These are phyloP conservation scores for Coix lacrymajobi DNA, from an alignment of 176 grass and related monocot species.

Conservation along the genomic window DNA sequence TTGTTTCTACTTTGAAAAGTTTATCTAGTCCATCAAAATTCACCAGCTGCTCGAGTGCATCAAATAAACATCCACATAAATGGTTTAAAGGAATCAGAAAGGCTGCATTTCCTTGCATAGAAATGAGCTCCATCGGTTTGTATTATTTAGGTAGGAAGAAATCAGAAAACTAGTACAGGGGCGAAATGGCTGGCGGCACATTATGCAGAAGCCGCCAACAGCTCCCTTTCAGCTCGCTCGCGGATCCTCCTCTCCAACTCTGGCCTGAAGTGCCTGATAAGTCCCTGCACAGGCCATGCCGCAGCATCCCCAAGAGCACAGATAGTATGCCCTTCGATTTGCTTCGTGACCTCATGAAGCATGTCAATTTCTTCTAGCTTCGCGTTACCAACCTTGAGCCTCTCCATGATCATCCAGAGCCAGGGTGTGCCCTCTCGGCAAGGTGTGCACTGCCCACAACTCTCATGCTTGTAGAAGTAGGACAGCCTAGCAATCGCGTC, in stretches of 20 bases:
- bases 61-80: slow-evolving; percentile 44
- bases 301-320: slow-evolving; percentile 89
- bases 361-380: slow-evolving; percentile 94
- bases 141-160: slow-evolving; percentile 58
- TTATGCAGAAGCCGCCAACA: slow-evolving; percentile 78
- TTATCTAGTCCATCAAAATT: slow-evolving; percentile 26
- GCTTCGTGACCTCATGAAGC: slow-evolving; percentile 91
- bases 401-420: slow-evolving; percentile 99
- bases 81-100: slow-evolving; percentile 40
- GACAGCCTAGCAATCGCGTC: slow-evolving; percentile 85
- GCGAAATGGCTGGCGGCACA: neutral
- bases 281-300: slow-evolving; percentile 87
- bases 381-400: slow-evolving; percentile 87
- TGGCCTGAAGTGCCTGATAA: slow-evolving; percentile 94
- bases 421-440: slow-evolving; percentile 92
- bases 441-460: slow-evolving; percentile 90
- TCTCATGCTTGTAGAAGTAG: slow-evolving; percentile 96
- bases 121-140: slow-evolving; percentile 55
- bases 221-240: slow-evolving; percentile 72
- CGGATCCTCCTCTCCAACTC: slow-evolving; percentile 87
- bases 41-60: slow-evolving; percentile 13
- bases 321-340: slow-evolving; percentile 94
- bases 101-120: slow-evolving; percentile 27
- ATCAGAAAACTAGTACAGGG: slow-evolving; percentile 39
- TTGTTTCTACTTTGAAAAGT: slow-evolving; percentile 32